Conservation (phyloP, 306 rosid species). For the Gillenia trifoliata region DNA sequence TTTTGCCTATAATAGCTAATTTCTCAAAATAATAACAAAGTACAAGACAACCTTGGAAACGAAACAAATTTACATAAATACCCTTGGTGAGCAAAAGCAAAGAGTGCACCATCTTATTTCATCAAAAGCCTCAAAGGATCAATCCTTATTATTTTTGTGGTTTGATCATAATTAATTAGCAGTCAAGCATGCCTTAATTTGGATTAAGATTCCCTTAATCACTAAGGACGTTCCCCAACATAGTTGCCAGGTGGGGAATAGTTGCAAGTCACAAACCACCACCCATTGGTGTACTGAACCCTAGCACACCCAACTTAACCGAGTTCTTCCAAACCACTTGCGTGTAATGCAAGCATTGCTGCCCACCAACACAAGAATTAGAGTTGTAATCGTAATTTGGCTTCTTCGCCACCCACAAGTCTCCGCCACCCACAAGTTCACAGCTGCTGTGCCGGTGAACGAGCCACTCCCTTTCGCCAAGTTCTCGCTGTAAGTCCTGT, state of each 20-base stretch:
- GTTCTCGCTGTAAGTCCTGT: conserved; percentile 47
- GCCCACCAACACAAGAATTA: conserved; percentile 3
- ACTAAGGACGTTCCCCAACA: conserved; percentile 2
- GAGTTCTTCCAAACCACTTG: conserved; percentile 32
- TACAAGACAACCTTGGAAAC: background rate
- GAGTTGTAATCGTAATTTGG: conserved; percentile 5
- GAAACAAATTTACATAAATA: background rate
- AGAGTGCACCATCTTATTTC: background rate
- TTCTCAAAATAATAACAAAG: too few species aligned
- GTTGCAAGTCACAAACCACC: conserved; percentile 18
- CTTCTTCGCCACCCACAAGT: conserved; percentile 18
- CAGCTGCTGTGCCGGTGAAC: conserved; percentile 18
- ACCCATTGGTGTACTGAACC: conserved; percentile 11
- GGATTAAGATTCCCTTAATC: background rate
- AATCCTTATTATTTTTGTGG: background rate
- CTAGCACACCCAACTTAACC: conserved; percentile 28
- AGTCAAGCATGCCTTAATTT: background rate
- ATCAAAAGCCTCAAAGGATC: background rate
- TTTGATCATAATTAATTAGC: background rate
- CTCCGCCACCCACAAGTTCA: conserved; percentile 29
- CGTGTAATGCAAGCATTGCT: conserved; percentile 26
- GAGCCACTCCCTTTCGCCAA: conserved; percentile 32
- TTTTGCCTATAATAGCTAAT: too few species aligned
- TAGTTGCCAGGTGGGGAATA: conserved; percentile 31
- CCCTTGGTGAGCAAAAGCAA: background rate